Percentiles rank a stretch among this genome's conserved stretches.
Conservation (phyloP, 805 yeast species). For the Candida maltosa region DNA sequence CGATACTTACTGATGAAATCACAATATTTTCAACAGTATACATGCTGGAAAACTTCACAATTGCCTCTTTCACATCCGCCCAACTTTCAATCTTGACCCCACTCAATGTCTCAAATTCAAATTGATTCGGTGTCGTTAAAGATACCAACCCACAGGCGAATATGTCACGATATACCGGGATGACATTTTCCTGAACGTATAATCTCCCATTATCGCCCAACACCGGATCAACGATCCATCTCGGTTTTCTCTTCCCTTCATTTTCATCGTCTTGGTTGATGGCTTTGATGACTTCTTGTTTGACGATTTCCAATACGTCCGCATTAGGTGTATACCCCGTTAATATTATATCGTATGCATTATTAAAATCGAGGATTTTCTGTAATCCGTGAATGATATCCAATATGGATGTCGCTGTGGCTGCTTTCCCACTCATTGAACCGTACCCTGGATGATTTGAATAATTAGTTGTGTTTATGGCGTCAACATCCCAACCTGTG, state of each 20-base stretch:
- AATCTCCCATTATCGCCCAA: conserved; percentile 85
- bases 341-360: conserved; percentile 58
- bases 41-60: conserved; percentile 37
- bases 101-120: conserved; percentile 64
- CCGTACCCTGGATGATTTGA: conserved; percentile 77
- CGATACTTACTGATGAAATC: conserved; percentile 52
- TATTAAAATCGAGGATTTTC: conserved; percentile 28
- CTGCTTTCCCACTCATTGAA: conserved; percentile 44
- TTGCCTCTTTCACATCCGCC: conserved; percentile 32
- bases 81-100: conserved; percentile 40
- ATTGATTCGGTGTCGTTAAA: conserved; percentile 69
- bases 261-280: background rate
- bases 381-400: conserved; percentile 30
- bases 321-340: conserved; percentile 79
- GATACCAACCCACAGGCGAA: conserved; percentile 41
- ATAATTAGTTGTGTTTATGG: conserved; percentile 59
- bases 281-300: conserved; percentile 35
- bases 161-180: conserved; percentile 50
- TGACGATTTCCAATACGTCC: conserved; percentile 50
- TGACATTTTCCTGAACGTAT: conserved; percentile 62
- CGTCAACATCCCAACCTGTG: conserved; percentile 69
- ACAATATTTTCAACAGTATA: conserved; percentile 53
- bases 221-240: conserved; percentile 85
- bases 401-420: conserved; percentile 27
- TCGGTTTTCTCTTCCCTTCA: conserved; percentile 19